Conservation (phyloP, 208 protist genomes). For the Tetramitus jugosus region DNA sequence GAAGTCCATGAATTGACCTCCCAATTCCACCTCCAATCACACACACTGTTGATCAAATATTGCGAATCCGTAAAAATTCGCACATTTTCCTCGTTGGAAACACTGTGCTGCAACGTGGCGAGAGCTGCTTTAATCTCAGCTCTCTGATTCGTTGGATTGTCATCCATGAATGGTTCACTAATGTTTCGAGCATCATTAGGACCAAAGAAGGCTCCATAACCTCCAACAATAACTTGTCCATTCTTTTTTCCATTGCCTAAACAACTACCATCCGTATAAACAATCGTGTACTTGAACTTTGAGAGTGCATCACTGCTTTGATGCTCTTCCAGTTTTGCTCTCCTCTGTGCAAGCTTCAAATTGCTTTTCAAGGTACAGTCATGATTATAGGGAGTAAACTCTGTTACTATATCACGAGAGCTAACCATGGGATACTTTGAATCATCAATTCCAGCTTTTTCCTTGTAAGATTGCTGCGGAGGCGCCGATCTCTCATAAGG, state of each 20-base stretch:
- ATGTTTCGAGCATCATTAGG: not conserved
- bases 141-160: not conserved
- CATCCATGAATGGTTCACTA: not conserved
- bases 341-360: not conserved
- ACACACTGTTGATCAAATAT: not conserved
- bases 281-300: not conserved
- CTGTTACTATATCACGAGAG: no score
- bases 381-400: no score
- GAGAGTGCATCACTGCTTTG: not conserved
- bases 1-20: not conserved
- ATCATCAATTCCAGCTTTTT: no score
- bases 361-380: no score
- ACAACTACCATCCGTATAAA: slow-evolving; percentile 21
- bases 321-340: not conserved
- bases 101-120: not conserved
- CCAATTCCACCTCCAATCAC: not conserved
- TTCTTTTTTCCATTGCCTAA: not conserved
- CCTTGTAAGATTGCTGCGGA: no score
- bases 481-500: not conserved
- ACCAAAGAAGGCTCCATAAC: not conserved
- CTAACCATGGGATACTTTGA: no score
- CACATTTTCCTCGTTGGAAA: not conserved
- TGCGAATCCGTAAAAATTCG: not conserved
- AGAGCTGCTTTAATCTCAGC: not conserved
- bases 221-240: not conserved